Percentiles rank a stretch among this genome's conserved stretches.
phyloP scores from a whole-genome alignment of 208 protist species.

The Wallacemonas sp. region DNA sequence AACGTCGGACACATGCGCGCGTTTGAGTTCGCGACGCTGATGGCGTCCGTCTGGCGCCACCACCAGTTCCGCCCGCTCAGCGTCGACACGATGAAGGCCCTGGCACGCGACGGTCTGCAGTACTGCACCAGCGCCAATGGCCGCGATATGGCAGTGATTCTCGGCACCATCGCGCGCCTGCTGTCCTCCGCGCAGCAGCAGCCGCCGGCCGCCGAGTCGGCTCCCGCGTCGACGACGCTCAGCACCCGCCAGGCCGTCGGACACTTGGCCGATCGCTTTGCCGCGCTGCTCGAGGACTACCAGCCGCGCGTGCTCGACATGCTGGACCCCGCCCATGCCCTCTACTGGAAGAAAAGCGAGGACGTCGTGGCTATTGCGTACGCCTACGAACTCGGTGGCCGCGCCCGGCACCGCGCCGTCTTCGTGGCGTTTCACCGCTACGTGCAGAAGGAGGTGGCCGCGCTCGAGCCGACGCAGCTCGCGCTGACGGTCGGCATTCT shows the following conservation, averaged over 20 bases:
- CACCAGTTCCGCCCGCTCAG: slow-evolving; percentile 60
- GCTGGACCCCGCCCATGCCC: slow-evolving; percentile 40
- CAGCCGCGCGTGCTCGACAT: slow-evolving; percentile 57
- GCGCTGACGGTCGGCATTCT: slow-evolving; percentile 83
- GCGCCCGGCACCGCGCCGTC: slow-evolving; percentile 57
- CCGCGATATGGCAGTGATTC: slow-evolving; percentile 47
- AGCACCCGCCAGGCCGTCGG: slow-evolving; percentile 29
- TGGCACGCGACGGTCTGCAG: slow-evolving; percentile 45
- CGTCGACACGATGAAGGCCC: slow-evolving; percentile 48
- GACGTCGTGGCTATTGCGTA: slow-evolving; percentile 73
- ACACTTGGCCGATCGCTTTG: slow-evolving; percentile 53
- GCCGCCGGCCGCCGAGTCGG: background rate
- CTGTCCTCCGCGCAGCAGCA: slow-evolving; percentile 38
- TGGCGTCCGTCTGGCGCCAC: slow-evolving; percentile 58
- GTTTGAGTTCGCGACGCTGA: slow-evolving; percentile 56
- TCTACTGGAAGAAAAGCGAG: slow-evolving; percentile 57
- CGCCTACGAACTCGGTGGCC: slow-evolving; percentile 80
- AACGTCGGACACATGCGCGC: slow-evolving; percentile 46
- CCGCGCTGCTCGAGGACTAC: slow-evolving; percentile 71
- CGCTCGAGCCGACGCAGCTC: slow-evolving; percentile 74
- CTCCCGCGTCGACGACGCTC: slow-evolving; percentile 7
- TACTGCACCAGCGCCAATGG: slow-evolving; percentile 51
- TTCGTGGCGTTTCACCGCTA: slow-evolving; percentile 67
- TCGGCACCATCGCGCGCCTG: slow-evolving; percentile 54
- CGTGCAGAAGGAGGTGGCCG: slow-evolving; percentile 40